Evolutionary conservation across 805 yeast species (phyloP).

Genomic region (Wickerhamiella parazyma): DNA sequence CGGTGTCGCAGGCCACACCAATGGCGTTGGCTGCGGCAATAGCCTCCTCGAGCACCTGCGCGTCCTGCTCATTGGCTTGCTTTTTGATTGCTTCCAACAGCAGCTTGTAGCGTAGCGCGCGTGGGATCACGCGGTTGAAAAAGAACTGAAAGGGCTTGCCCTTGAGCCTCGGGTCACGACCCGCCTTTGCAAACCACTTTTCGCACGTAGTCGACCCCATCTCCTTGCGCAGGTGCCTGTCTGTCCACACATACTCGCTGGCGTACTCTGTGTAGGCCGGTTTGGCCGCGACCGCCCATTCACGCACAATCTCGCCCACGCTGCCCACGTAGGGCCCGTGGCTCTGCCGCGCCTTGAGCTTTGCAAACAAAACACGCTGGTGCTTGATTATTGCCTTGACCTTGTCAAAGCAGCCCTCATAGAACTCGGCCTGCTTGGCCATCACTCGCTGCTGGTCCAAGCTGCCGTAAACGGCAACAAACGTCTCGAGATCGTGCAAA

Average conservation of each 20-base stretch:
- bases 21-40: constrained; percentile 40
- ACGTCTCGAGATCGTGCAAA: constrained; percentile 50
- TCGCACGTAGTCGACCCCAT: constrained; percentile 32
- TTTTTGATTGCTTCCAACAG: constrained; percentile 47
- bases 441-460: constrained; percentile 31
- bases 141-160: constrained; percentile 32
- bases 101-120: constrained; percentile 45
- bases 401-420: constrained; percentile 42
- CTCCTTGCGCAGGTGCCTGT: constrained; percentile 34
- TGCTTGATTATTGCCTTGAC: constrained; percentile 42
- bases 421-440: constrained; percentile 41
- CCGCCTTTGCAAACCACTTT: constrained; percentile 42
- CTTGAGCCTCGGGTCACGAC: constrained; percentile 34
- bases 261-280: constrained; percentile 46
- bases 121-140: constrained; percentile 42
- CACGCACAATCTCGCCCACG: constrained; percentile 46
- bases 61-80: constrained; percentile 33
- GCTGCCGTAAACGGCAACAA: constrained; percentile 44
- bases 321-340: constrained; percentile 47
- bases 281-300: constrained; percentile 50
- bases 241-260: constrained; percentile 26
- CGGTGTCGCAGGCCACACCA: constrained; percentile 46
- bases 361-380: constrained; percentile 44
- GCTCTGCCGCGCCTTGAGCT: constrained; percentile 42
- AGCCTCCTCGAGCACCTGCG: constrained; percentile 37